phyloP scores from a whole-genome alignment of 169 alveolate species.

The Cryptosporidium ubiquitum region DNA sequence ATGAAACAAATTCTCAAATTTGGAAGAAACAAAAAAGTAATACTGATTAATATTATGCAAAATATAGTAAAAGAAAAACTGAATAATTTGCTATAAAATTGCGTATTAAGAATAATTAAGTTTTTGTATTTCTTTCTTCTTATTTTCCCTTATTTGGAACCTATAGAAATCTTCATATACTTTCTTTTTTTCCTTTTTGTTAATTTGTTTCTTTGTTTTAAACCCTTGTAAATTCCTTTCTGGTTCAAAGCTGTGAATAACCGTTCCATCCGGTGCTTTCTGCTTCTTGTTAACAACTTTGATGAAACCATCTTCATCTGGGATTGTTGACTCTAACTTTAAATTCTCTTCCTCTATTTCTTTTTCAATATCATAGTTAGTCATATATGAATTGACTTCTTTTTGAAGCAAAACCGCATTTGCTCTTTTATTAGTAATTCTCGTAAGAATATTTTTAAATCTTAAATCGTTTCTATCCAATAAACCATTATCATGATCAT shows the following conservation, averaged over 20 bases:
- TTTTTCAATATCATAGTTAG: slow-evolving; percentile 55
- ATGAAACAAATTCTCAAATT: slow-evolving; percentile 34
- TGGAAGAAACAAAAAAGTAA: slow-evolving; percentile 10
- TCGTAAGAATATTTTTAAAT: slow-evolving; percentile 4
- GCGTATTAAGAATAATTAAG: not conserved
- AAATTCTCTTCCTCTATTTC: slow-evolving; percentile 63
- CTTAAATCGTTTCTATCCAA: not conserved
- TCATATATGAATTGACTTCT: slow-evolving; percentile 47
- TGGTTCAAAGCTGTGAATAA: slow-evolving; percentile 49
- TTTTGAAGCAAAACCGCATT: slow-evolving; percentile 6
- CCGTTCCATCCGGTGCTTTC: slow-evolving; percentile 67
- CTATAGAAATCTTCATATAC: slow-evolving; percentile 23
- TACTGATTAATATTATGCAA: not conserved
- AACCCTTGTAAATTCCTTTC: not conserved
- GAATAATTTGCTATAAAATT: not conserved
- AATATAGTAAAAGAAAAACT: not conserved
- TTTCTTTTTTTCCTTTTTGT: slow-evolving; percentile 60
- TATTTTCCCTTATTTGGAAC: slow-evolving; percentile 57
- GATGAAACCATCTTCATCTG: slow-evolving; percentile 62
- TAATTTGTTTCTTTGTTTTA: slow-evolving; percentile 4
- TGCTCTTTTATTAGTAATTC: slow-evolving; percentile 13
- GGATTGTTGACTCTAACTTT: slow-evolving; percentile 34
- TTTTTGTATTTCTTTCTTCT: slow-evolving; percentile 51
- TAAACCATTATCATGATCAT: not conserved
- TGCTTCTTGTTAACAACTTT: slow-evolving; percentile 16